Percentiles rank a stretch among this genome's conserved stretches.
Conservation (phyloP, 192 early-diverging fungal species). For the Linnemannia schmuckeri region DNA sequence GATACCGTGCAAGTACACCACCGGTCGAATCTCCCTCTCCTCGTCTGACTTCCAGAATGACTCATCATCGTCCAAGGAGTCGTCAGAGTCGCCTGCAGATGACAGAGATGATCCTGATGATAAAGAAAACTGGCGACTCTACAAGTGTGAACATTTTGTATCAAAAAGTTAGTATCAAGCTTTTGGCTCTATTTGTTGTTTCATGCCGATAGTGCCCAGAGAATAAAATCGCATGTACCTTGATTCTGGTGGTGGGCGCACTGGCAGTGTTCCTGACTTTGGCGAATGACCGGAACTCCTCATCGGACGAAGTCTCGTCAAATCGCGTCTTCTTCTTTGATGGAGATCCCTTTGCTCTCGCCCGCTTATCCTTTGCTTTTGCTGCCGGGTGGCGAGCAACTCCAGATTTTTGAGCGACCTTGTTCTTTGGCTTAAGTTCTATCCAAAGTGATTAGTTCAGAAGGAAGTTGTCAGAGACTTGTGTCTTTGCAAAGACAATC, state of each 20-base stretch:
- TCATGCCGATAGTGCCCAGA: neutral
- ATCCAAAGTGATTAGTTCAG: neutral
- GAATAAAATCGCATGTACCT: constrained; percentile 25
- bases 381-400: constrained; percentile 1
- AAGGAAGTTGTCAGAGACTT: neutral
- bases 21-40: constrained; percentile 34
- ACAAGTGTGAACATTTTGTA: neutral
- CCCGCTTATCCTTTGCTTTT: constrained; percentile 46
- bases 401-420: constrained; percentile 31
- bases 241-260: constrained; percentile 53
- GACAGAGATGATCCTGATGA: constrained; percentile 53
- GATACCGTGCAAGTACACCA: constrained; percentile 47
- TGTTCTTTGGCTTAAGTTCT: constrained; percentile 54
- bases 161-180: neutral
- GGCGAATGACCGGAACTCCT: constrained; percentile 50
- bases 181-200: neutral
- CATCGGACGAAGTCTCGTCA: constrained; percentile 54
- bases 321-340: constrained; percentile 49
- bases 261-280: constrained; percentile 35
- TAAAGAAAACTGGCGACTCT: constrained; percentile 55
- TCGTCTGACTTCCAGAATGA: constrained; percentile 53
- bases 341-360: constrained; percentile 36
- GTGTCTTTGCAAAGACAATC: neutral
- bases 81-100: constrained; percentile 53
- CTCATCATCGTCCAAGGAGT: constrained; percentile 35